Percentiles rank a stretch among this genome's conserved stretches.
Conservation (phyloP, 2,329 filamentous ascomycete genomes). For the Ascochyta koolunga region DNA sequence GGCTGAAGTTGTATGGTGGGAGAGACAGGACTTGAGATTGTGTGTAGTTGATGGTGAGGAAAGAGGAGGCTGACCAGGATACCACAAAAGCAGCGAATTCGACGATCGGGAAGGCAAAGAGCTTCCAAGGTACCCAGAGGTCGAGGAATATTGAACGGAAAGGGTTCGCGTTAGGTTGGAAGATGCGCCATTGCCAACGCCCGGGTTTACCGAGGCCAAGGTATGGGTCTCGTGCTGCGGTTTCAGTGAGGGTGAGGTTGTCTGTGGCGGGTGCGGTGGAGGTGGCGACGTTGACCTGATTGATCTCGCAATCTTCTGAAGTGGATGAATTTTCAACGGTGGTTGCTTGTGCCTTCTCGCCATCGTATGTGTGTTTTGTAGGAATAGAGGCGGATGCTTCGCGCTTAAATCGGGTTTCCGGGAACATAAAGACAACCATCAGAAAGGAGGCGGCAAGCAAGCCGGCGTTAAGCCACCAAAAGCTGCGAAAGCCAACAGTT, state of each 20-base stretch:
- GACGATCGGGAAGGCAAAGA: constrained; percentile 67
- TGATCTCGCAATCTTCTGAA: constrained; percentile 27
- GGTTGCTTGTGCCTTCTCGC: constrained; percentile 27
- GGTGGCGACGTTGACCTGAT: constrained; percentile 29
- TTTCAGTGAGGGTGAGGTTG: constrained; percentile 38
- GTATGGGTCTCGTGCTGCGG: constrained; percentile 58
- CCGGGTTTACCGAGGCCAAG: constrained; percentile 62
- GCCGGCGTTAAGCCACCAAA: constrained; percentile 70
- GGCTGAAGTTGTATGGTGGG: constrained; percentile 61
- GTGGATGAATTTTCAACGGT: constrained; percentile 18
- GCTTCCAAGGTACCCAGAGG: constrained; percentile 67
- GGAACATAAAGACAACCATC: constrained; percentile 64
- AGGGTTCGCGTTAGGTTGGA: constrained; percentile 56
- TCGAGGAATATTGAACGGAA: constrained; percentile 57
- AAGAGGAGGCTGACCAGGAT: constrained; percentile 63
- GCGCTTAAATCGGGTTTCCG: constrained; percentile 67
- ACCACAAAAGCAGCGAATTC: constrained; percentile 67
- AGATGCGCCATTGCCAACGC: constrained; percentile 62
- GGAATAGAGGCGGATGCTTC: constrained; percentile 40
- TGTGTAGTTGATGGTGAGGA: constrained; percentile 67
- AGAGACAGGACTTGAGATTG: constrained; percentile 60
- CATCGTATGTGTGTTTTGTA: constrained; percentile 2
- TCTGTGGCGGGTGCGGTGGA: constrained; percentile 19
- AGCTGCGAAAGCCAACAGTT: constrained; percentile 64
- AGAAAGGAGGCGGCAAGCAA: constrained; percentile 58